Evolutionary conservation across 257 asterid genomes (phyloP).

Genomic region (Rauvolfia tetraphylla): DNA sequence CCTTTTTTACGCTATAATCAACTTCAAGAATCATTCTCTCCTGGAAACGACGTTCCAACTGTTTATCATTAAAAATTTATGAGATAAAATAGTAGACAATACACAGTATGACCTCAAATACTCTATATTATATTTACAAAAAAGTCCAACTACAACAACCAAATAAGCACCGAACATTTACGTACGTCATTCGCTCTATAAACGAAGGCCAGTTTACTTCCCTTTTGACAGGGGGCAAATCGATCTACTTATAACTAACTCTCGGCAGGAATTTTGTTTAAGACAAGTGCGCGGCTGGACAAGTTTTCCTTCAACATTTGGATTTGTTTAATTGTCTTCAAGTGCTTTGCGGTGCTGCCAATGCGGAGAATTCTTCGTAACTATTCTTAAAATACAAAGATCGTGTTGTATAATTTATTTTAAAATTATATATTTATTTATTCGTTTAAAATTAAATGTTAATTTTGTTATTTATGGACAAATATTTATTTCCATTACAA

Average conservation of each 20-base stretch:
- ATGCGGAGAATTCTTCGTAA: neutral
- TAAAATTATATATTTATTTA: neutral
- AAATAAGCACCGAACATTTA: neutral
- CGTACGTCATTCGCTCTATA: neutral
- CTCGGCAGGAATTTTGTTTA: neutral
- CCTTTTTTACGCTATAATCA: neutral
- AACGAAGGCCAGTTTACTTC: neutral
- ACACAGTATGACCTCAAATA: neutral
- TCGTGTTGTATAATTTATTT: too few species aligned
- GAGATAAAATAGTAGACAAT: neutral
- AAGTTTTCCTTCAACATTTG: neutral
- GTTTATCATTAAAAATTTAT: neutral
- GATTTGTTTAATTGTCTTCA: neutral
- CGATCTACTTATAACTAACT: neutral
- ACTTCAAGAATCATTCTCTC: neutral
- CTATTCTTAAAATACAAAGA: too few species aligned
- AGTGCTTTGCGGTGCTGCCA: neutral
- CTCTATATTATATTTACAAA: neutral
- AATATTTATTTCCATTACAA: neutral
- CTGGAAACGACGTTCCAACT: neutral
- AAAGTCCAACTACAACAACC: constrained; percentile 1
- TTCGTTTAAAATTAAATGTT: neutral
- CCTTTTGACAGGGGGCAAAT: neutral
- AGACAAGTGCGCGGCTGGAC: neutral
- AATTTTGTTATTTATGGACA: too few species aligned